phyloP scores from a whole-genome alignment of 768 basidiomycete genomes.

The Agaricus blazei region DNA sequence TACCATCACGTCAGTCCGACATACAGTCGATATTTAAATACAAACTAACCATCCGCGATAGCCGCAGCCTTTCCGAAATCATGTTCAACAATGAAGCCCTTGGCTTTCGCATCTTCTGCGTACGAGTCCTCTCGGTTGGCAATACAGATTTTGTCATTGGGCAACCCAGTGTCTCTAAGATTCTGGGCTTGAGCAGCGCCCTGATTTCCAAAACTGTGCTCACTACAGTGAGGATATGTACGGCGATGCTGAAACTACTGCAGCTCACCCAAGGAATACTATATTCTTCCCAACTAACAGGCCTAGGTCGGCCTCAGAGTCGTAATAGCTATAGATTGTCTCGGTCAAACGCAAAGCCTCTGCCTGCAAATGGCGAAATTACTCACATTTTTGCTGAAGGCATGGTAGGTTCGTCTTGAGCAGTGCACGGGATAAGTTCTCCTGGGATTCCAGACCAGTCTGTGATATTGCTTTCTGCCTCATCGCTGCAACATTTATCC shows the following conservation, averaged over 20 bases:
- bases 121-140: constrained; percentile 56
- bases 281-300: constrained; percentile 45
- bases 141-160: constrained; percentile 55
- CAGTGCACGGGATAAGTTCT: background rate
- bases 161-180: constrained; percentile 55
- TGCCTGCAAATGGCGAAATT: background rate
- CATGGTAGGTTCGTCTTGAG: constrained; percentile 17
- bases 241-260: background rate
- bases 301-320: constrained; percentile 52
- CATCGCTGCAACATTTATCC: background rate
- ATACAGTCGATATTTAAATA: background rate
- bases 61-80: constrained; percentile 51
- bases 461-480: background rate
- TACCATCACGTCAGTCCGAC: background rate
- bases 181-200: constrained; percentile 66
- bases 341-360: background rate
- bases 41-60: constrained; percentile 45
- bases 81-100: constrained; percentile 53
- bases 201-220: constrained; percentile 55
- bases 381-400: constrained; percentile 53
- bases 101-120: constrained; percentile 50
- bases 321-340: constrained; percentile 43
- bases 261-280: constrained; percentile 50
- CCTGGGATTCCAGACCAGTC: background rate
- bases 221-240: background rate